Conservation (phyloP, 805 yeast species). For the Tetrapisispora taiwanensis region DNA sequence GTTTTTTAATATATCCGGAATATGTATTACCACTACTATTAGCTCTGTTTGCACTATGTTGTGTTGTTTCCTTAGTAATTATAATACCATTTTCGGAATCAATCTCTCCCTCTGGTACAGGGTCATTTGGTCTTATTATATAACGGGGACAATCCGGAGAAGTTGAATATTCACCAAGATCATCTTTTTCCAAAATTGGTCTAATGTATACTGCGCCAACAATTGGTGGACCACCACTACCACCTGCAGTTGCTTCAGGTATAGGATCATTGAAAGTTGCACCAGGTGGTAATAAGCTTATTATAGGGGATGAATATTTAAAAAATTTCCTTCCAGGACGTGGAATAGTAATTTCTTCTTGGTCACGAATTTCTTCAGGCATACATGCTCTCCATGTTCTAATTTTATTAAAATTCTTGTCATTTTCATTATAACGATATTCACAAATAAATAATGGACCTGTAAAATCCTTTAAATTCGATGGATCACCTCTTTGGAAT, state of each 20-base stretch:
- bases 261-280: conserved; percentile 67
- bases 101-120: conserved; percentile 28
- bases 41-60: conserved; percentile 17
- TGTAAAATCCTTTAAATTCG: conserved; percentile 46
- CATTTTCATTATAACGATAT: conserved; percentile 83
- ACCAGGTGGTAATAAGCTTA: conserved; percentile 61
- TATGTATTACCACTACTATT: conserved; percentile 13
- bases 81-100: conserved; percentile 27
- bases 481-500: conserved; percentile 91
- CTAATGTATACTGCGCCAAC: conserved; percentile 83
- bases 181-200: conserved; percentile 68
- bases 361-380: conserved; percentile 87
- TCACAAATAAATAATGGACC: conserved; percentile 90
- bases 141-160: conserved; percentile 38
- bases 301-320: conserved; percentile 76
- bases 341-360: conserved; percentile 71
- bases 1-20: conserved; percentile 4
- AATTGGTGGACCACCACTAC: conserved; percentile 80
- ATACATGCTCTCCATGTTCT: conserved; percentile 98
- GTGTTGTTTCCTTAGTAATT: conserved; percentile 10
- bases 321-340: conserved; percentile 56
- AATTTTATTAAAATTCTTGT: conserved; percentile 83
- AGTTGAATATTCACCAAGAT: conserved; percentile 62
- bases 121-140: conserved; percentile 36
- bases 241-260: conserved; percentile 76